These are phyloP conservation scores for Hysterium pulicare DNA, from an alignment of 2,329 filamentous ascomycete genomes.

Conservation along the genomic window DNA sequence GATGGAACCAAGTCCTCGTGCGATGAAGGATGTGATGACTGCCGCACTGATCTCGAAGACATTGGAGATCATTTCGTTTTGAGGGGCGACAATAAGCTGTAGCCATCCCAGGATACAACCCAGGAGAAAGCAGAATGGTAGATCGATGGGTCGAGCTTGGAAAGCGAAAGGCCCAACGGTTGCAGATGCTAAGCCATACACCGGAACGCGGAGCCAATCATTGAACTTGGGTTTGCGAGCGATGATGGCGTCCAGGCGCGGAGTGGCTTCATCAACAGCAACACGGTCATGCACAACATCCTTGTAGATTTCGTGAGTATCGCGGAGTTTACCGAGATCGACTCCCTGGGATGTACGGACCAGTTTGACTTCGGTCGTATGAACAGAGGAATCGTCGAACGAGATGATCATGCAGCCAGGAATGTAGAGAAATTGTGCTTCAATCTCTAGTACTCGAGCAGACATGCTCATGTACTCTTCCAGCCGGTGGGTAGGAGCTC, in stretches of 20 bases:
- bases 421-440: slow-evolving; percentile 85
- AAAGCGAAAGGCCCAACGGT: slow-evolving; percentile 80
- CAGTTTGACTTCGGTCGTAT: slow-evolving; percentile 77
- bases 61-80: slow-evolving; percentile 64
- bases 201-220: slow-evolving; percentile 51
- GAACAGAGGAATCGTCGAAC: slow-evolving; percentile 70
- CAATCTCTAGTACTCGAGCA: slow-evolving; percentile 81
- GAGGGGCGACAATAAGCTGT: slow-evolving; percentile 71
- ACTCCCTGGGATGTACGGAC: slow-evolving; percentile 67
- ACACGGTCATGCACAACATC: slow-evolving; percentile 77
- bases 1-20: slow-evolving; percentile 50
- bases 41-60: slow-evolving; percentile 51
- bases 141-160: slow-evolving; percentile 69
- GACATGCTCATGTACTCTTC: slow-evolving; percentile 93
- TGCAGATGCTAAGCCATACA: slow-evolving; percentile 74
- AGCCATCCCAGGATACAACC: slow-evolving; percentile 71
- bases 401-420: slow-evolving; percentile 93
- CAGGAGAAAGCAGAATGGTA: slow-evolving; percentile 72
- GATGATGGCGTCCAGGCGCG: slow-evolving; percentile 61
- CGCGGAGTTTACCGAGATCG: slow-evolving; percentile 69
- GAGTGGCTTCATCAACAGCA: slow-evolving; percentile 66
- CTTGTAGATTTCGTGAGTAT: slow-evolving; percentile 76
- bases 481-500: slow-evolving; percentile 84
- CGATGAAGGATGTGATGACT: slow-evolving; percentile 49
- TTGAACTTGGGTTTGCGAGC: slow-evolving; percentile 54